phyloP scores from a whole-genome alignment of 306 rosid genomes.

The Rosa chinensis region DNA sequence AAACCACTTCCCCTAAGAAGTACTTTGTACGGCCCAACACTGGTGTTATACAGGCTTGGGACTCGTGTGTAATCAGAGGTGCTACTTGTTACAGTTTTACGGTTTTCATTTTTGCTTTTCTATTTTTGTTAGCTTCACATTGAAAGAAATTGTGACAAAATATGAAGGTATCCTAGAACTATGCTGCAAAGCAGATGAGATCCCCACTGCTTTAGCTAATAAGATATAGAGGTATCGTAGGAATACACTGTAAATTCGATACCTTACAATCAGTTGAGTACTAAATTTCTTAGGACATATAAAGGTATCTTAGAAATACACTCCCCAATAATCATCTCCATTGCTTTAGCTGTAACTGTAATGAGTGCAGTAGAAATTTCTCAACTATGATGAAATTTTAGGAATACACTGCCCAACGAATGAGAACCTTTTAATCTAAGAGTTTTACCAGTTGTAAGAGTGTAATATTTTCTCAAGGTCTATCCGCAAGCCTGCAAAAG shows the following conservation, averaged over 20 bases:
- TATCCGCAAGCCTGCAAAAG: background rate
- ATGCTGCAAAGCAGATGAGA: slow-evolving; percentile 3
- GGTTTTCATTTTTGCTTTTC: background rate
- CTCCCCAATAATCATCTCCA: background rate
- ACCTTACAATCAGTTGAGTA: slow-evolving; percentile 3
- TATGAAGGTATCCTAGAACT: background rate
- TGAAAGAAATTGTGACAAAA: background rate
- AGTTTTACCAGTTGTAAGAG: slow-evolving; percentile 6
- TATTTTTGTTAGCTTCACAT: background rate
- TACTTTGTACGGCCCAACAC: slow-evolving; percentile 96
- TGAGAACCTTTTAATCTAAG: slow-evolving; percentile 2
- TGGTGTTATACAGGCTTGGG: slow-evolving; percentile 83
- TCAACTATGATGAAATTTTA: background rate
- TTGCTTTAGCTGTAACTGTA: slow-evolving; percentile 4
- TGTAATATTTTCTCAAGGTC: slow-evolving; percentile 7
- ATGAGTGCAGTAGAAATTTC: background rate
- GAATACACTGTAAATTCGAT: background rate
- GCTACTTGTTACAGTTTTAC: slow-evolving; percentile 22
- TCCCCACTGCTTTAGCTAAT: background rate
- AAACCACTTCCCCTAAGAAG: slow-evolving; percentile 97
- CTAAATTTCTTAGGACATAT: background rate
- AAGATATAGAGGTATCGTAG: background rate
- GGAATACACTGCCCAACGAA: background rate
- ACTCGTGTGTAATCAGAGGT: slow-evolving; percentile 90
- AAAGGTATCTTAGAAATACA: background rate